These are phyloP conservation scores for Heliosperma pusillum DNA, from an alignment of 148 eudicot species.

Conservation along the genomic window DNA sequence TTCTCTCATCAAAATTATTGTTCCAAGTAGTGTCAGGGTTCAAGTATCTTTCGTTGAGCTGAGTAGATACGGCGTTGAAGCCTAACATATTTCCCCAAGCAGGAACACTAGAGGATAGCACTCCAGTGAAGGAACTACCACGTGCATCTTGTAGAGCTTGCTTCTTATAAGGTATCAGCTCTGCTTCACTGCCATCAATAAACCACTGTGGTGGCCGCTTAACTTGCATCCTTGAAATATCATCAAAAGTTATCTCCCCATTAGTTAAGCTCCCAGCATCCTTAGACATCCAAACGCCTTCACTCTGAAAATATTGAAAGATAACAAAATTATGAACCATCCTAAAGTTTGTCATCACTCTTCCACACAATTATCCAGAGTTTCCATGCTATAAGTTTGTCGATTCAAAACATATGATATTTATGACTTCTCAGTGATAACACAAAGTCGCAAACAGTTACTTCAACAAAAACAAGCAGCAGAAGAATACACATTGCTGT, in stretches of 20 bases:
- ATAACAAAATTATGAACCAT: constrained; percentile 1
- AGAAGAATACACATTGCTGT: neutral
- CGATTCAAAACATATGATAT: neutral
- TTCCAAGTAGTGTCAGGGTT: constrained; percentile 35
- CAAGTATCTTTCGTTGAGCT: constrained; percentile 37
- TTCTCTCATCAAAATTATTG: constrained; percentile 44
- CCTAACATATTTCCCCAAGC: constrained; percentile 45
- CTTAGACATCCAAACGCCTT: constrained; percentile 51
- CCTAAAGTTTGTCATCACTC: neutral
- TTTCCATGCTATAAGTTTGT: neutral
- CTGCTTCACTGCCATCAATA: constrained; percentile 52
- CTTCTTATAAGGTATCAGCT: constrained; percentile 56
- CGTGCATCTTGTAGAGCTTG: constrained; percentile 55
- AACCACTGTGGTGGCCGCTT: constrained; percentile 76
- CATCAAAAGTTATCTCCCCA: constrained; percentile 50
- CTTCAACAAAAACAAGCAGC: neutral
- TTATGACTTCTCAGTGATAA: neutral
- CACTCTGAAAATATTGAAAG: constrained; percentile 48
- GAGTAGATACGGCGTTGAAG: constrained; percentile 43
- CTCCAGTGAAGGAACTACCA: constrained; percentile 43
- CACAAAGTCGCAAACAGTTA: too few species aligned
- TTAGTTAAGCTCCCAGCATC: constrained; percentile 47
- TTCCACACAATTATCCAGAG: neutral
- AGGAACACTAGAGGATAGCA: constrained; percentile 33
- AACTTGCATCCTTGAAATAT: constrained; percentile 48